These are phyloP conservation scores for Claviceps humidiphila DNA, from an alignment of 2,329 filamentous ascomycete genomes.

Conservation along the genomic window DNA sequence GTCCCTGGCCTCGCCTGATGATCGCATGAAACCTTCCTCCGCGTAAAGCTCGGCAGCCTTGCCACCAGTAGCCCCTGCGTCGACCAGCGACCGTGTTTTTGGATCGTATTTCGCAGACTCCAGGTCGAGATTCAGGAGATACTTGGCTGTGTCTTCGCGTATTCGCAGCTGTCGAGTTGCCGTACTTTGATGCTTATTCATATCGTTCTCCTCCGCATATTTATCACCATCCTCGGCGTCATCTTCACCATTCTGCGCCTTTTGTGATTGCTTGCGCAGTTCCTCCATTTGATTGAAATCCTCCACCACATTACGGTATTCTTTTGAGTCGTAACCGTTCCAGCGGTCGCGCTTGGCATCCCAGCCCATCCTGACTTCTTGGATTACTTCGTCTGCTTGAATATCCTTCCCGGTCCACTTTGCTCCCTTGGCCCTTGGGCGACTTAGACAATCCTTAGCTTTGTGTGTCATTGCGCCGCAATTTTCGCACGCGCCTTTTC, in stretches of 20 bases:
- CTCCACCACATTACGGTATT: conserved; percentile 78
- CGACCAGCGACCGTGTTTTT: conserved; percentile 84
- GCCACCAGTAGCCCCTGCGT: conserved; percentile 68
- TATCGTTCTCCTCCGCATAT: conserved; percentile 92
- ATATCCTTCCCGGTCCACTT: conserved; percentile 90
- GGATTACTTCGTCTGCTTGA: conserved; percentile 76
- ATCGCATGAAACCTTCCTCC: conserved; percentile 82
- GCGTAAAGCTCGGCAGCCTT: conserved; percentile 72
- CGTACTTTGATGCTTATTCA: conserved; percentile 86
- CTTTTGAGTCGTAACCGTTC: conserved; percentile 90
- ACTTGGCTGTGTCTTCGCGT: conserved; percentile 94
- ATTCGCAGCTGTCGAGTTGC: conserved; percentile 82
- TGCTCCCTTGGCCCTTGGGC: conserved; percentile 79
- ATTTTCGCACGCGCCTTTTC: conserved; percentile 97
- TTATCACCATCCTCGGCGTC: conserved; percentile 50
- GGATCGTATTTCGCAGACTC: conserved; percentile 97
- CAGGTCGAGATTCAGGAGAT: conserved; percentile 83
- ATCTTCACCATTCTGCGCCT: conserved; percentile 26
- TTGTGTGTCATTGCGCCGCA: conserved; percentile 97
- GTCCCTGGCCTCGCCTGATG: conserved; percentile 80
- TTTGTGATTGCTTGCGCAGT: conserved; percentile 44
- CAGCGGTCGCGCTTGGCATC: conserved; percentile 95
- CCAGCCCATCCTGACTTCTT: conserved; percentile 81
- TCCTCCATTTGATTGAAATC: conserved; percentile 81
- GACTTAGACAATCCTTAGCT: conserved; percentile 80